These are phyloP conservation scores for Lodderomyces margitis DNA, from an alignment of 1,139 yeast species.

Conservation along the genomic window DNA sequence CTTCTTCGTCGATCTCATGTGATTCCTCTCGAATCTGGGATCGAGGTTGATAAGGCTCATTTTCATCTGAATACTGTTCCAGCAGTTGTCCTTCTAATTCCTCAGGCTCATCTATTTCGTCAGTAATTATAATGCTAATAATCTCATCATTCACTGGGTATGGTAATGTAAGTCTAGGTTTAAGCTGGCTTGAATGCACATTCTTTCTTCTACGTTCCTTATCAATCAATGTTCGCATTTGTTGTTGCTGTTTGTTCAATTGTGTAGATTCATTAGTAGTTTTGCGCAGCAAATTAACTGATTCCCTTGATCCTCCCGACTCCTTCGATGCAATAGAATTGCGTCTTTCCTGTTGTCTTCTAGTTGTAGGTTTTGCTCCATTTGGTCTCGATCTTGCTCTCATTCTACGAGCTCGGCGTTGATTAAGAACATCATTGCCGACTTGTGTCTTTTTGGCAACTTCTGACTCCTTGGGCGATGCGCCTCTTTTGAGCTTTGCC, in stretches of 20 bases:
- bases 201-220: neutral
- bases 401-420: slow-evolving; percentile 4
- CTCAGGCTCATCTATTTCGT: slow-evolving; percentile 2
- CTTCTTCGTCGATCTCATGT: slow-evolving; percentile 5
- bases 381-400: slow-evolving; percentile 1
- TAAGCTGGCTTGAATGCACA: neutral
- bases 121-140: slow-evolving; percentile 5
- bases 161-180: slow-evolving; percentile 5
- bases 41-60: neutral
- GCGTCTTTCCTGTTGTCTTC: neutral
- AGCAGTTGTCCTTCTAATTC: neutral
- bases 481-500: slow-evolving; percentile 1
- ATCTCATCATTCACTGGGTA: slow-evolving; percentile 12
- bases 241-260: neutral
- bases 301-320: neutral
- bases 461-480: slow-evolving; percentile 1
- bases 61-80: neutral
- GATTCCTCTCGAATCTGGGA: neutral
- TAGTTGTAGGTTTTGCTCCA: neutral
- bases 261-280: neutral
- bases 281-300: neutral
- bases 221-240: neutral
- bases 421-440: neutral
- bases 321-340: neutral
- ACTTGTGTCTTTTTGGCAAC: slow-evolving; percentile 1